Evolutionary conservation across 163 green algal genomes (phyloP), one percentile per base, ranked within the genome.

Genomic region (Volvox carteri): DNA sequence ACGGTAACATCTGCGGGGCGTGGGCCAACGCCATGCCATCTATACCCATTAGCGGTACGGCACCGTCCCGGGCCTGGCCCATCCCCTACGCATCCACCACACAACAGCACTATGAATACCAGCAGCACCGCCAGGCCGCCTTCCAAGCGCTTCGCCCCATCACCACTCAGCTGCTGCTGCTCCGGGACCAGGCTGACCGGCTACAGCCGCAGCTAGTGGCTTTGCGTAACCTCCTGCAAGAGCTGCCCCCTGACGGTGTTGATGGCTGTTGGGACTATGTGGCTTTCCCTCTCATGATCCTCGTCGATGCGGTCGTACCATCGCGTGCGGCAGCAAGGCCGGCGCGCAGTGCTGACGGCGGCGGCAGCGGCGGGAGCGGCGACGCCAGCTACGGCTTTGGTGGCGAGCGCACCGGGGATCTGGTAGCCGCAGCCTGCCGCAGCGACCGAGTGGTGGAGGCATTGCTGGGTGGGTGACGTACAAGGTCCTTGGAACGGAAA

Each of bases 201-300:
- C 48, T 88, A 83, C 39, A 73, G 0, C 85, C 95, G 42, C 54
- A 39, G 78, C 78, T 88, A 52, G 4, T 68, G n/a, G 8, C 25
- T 9, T 83, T 92, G 44, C 18, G 52, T 18, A n/a, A 42, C 6
- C 41, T 85, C 6, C 37, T 96, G 46, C 14, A 70, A 18, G 42
- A 81, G 18, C 56, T 92, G 33, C 78, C 93, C 0, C 16, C 60
- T 1, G 72, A 30, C 0, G 95, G 93, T 0, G 50, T 97, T 42
- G 52, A 67, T 19, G 89, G 62, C 21, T 97, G 95, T 81, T 87
- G 92, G 87, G 95, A 97, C 67, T 98, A 97, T 70, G 79, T 95
- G 4, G 87, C 94, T 1, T 97, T 96, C 75, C 95, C 95, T 1
- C 90, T 97, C 62, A 81, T 94, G 41, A 72, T 97, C 25, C 90